Evolutionary conservation across 2,329 filamentous ascomycete genomes (phyloP).

Genomic region (Malbranchea zuffiana): DNA sequence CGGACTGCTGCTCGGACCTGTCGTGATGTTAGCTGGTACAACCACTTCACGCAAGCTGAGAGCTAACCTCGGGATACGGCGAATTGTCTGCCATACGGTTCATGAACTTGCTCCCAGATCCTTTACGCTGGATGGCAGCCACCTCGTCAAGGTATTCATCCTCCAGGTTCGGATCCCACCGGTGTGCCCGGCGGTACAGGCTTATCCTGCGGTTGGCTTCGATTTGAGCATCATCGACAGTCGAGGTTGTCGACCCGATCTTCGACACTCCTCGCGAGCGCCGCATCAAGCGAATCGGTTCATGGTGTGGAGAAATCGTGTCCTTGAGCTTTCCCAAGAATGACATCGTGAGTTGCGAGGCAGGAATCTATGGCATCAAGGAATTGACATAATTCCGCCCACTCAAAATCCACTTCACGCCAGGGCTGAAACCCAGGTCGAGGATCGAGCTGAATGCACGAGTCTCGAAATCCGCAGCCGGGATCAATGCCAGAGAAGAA

Average conservation of each 20-base stretch:
- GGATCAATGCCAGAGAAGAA: too few species aligned
- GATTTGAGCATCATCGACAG: conserved; percentile 4
- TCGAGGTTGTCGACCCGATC: neutral
- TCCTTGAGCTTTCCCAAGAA: conserved; percentile 5
- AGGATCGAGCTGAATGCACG: too few species aligned
- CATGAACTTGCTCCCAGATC: conserved; percentile 24
- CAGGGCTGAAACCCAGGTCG: too few species aligned
- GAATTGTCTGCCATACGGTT: conserved; percentile 54
- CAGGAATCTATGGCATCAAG: too few species aligned
- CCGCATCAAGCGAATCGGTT: neutral
- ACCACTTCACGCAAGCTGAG: conserved; percentile 11
- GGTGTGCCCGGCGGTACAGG: conserved; percentile 32
- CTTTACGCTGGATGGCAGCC: conserved; percentile 31
- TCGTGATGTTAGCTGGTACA: conserved; percentile 10
- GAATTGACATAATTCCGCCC: too few species aligned
- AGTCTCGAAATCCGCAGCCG: too few species aligned
- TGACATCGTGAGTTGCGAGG: conserved; percentile 2
- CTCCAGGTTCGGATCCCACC: conserved; percentile 55
- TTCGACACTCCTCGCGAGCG: neutral
- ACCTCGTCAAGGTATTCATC: conserved; percentile 51
- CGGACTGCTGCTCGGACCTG: conserved; percentile 48
- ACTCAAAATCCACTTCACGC: too few species aligned
- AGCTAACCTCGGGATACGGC: conserved; percentile 53
- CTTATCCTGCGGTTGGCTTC: conserved; percentile 8
- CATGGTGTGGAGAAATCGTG: neutral